Evolutionary conservation across 208 protist genomes (phyloP), one percentile per base, ranked within the genome.

Genomic region (Acanthamoeba healyi): DNA sequence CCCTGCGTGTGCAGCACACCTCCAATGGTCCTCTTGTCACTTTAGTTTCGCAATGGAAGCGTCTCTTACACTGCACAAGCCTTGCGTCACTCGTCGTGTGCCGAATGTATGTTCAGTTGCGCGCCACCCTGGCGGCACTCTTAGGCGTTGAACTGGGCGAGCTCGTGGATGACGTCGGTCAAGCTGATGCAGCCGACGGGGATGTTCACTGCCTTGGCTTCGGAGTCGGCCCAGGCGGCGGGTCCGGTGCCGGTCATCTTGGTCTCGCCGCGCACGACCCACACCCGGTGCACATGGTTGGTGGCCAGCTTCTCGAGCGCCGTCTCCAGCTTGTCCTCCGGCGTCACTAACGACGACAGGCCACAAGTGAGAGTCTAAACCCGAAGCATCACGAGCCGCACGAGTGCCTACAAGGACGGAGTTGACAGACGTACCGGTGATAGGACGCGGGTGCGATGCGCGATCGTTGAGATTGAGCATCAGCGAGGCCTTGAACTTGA

Each of bases 161-260:
- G 70, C 32, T 79, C 70, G 29, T 44, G 29, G 36, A 79, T 79
- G 70, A 79, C 38, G 70, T 79, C 70, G 34, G 70, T 79, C n/a
- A 79, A n/a, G 17, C 36, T 79, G 17, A 79, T 24, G 70, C 70
- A 79, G 70, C 70, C 70, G 7, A 79, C 38, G 17, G 70, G 70
- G 36, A 32, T 79, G n/a, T n/a, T n/a, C n/a, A n/a, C n/a, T n/a
- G n/a, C 70, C 38, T 79, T 79, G 24, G 5, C 70, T 24, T 46
- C n/a, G 14, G 6, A 7, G 5, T 9, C 22, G n/a, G 58, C 15
- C 70, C 42, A 15, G 49, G 49, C 70, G 24, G 70, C 38, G 7
- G 70, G 10, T 7, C 70, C 70, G 6, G 70, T 79, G 5, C 70
- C 70, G 4, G 70, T 26, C 9, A 32, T 6, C 49, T 54, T 70